Evolutionary conservation across 768 basidiomycete species (phyloP), one percentile per base, ranked within the genome.

Genomic region (Pluteus cervinus): DNA sequence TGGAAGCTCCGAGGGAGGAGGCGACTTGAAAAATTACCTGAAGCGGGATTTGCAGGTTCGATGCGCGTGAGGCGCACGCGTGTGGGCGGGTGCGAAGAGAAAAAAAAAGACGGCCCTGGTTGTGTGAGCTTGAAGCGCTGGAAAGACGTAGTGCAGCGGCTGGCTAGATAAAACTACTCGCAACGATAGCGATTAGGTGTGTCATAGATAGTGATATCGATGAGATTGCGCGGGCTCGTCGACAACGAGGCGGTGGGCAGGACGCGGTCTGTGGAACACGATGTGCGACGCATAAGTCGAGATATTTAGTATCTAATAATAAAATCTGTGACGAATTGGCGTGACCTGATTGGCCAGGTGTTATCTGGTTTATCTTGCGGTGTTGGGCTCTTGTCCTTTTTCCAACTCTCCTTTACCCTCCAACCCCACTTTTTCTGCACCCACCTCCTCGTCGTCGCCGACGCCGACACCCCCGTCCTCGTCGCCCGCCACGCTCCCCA

Each of bases 261-360:
- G 3, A 18, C 7, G 17, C n/a, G 17, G 12, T 20, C 0, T 16
- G 15, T 15, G 17, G 33, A 29, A 12, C 31, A 9, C 16, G 16
- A 15, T n/a, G 34, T n/a, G 15, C 3, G 9, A 8, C 9, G 26
- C 16, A 3, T 11, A 25, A 18, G 30, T 11, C 24, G 33, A 32
- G 29, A 22, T 29, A 24, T 18, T 26, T 36, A 41, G 41, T 40
- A 44, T 43, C 38, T 47, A 26, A 45, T 51, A 37, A 48, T 44
- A 17, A 4, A 42, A 47, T 53, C 45, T 34, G 39, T 41, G 44
- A 55, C 59, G 53, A 65, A 63, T 57, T 33, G 42, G 20, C 17
- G 36, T 6, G 31, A 37, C 45, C 24, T 60, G 61, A 65, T 65
- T 65, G 63, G 63, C 45, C 29, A 16, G 38, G n/a, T 47, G 50